Evolutionary conservation across 805 yeast species (phyloP).

Genomic region (Pichia occidentalis): DNA sequence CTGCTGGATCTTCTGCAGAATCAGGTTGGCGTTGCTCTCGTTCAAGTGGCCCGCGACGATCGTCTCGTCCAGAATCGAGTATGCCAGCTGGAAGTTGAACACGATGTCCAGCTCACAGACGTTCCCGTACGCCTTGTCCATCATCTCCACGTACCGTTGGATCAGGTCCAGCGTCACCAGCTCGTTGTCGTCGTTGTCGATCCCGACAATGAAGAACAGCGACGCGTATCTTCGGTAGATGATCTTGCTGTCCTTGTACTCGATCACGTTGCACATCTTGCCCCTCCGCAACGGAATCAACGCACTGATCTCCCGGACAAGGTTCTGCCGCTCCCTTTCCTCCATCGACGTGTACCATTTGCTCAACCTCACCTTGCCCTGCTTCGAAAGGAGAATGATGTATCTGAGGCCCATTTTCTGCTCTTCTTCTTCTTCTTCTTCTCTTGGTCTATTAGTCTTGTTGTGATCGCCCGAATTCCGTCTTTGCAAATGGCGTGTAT

Average conservation of each 20-base stretch:
- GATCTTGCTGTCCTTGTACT: conserved; percentile 76
- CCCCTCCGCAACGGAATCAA: conserved; percentile 78
- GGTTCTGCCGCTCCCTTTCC: conserved; percentile 80
- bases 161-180: conserved; percentile 76
- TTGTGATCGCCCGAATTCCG: too few relatives aligned
- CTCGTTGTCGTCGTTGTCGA: conserved; percentile 81
- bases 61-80: conserved; percentile 84
- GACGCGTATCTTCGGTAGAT: conserved; percentile 93
- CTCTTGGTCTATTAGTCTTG: too few relatives aligned
- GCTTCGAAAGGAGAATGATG: conserved; percentile 77
- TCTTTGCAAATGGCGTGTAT: too few relatives aligned
- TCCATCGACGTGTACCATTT: conserved; percentile 87
- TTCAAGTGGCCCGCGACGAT: conserved; percentile 82
- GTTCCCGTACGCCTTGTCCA: conserved; percentile 93
- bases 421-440: conserved; percentile 1
- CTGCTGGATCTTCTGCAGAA: conserved; percentile 65
- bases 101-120: conserved; percentile 96
- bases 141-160: conserved; percentile 91
- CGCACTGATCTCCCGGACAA: conserved; percentile 80
- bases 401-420: conserved; percentile 66
- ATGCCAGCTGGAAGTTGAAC: conserved; percentile 91
- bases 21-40: conserved; percentile 77
- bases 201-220: conserved; percentile 81
- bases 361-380: conserved; percentile 88
- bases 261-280: conserved; percentile 92